Evolutionary conservation across 768 basidiomycete genomes (phyloP), one percentile per base, ranked within the genome.

Genomic region (Rhizopogon sp.): DNA sequence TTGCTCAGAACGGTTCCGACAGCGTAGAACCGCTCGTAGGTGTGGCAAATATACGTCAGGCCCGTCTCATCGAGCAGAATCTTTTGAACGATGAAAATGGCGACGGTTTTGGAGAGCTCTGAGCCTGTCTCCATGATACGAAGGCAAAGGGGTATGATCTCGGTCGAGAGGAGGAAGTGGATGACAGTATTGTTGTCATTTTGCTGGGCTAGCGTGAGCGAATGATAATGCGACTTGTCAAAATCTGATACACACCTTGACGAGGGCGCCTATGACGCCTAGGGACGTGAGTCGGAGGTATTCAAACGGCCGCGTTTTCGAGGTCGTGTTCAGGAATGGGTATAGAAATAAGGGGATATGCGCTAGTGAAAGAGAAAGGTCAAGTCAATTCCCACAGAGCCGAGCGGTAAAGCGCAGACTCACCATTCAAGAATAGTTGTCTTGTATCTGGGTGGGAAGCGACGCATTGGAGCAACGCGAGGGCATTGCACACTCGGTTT

Each of bases 41-140:
- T 99, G 72, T 99, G 97, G 64, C 97, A 98, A 66, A 98, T 99
- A 71, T 99, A 99, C 14, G 93, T 95, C 56, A 99, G 75, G 17
- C 97, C 97, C 3, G 96, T 93, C 72, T 99, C 97, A 70, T 99
- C 97, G 52, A 98, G 80, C 14, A 99, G 79, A 56, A 93, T 92
- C 74, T 99, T 99, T 71, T 99, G 97, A 3, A 99, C 97, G 65
- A 99, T 99, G 73, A 99, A 99, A 65, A 99, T 99, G 42, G 97
- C 97, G 43, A 99, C 97, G 1, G 97, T 99, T 75, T 99, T 99
- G 56, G 91, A 93, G 16, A 99, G 83, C 64, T 99, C 97, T 3
- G 95, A 97, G 42, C 97, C 97, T 3, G 97, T 98, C 72, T 99
- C 97, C 97, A 99, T 99, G 71, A 99, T 99, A 51, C 97, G 88